Percentiles rank a stretch among this genome's conserved stretches.
These are phyloP conservation scores for Creolimax fragrantissima DNA, from an alignment of 78 protist species.

Conservation along the genomic window DNA sequence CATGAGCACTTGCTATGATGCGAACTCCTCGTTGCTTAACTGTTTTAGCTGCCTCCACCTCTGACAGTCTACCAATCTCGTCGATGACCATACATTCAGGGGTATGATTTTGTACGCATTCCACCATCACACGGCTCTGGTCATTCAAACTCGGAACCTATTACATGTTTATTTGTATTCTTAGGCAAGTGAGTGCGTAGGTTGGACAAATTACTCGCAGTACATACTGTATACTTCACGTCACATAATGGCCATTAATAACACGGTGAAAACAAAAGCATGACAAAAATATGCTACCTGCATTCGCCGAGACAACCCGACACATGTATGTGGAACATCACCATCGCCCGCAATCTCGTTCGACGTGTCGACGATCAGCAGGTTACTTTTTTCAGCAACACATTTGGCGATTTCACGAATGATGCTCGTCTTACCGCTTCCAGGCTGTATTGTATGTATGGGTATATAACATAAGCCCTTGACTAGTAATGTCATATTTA, in stretches of 20 bases:
- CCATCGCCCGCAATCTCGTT: slow-evolving; percentile 12
- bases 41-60: background rate
- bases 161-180: too few species aligned
- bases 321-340: background rate
- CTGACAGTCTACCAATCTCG: background rate
- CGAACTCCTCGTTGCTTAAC: slow-evolving; percentile 15
- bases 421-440: background rate
- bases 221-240: too few species aligned
- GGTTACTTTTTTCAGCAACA: background rate
- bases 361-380: slow-evolving; percentile 12
- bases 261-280: too few species aligned
- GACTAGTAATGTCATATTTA: too few species aligned
- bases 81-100: background rate
- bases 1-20: background rate
- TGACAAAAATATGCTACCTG: too few species aligned
- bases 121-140: background rate
- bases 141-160: background rate
- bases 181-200: too few species aligned
- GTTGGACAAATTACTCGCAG: too few species aligned
- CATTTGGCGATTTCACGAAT: background rate
- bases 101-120: background rate
- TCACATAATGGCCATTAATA: too few species aligned
- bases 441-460: too few species aligned
- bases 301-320: background rate
- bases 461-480: too few species aligned